These are phyloP conservation scores for Boletus sensibilis DNA, from an alignment of 768 basidiomycete genomes.

Conservation along the genomic window DNA sequence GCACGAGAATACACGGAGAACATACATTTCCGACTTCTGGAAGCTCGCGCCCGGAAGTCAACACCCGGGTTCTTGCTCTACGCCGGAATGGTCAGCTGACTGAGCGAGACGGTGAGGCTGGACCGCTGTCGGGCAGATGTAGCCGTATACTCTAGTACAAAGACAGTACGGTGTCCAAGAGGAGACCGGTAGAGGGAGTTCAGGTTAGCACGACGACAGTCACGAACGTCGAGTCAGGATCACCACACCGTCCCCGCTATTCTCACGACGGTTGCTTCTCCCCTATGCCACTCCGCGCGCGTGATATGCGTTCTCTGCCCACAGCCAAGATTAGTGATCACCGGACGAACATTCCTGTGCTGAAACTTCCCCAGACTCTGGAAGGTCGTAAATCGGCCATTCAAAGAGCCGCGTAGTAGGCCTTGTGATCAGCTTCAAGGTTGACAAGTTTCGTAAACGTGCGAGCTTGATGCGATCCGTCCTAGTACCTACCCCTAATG, in stretches of 20 bases:
- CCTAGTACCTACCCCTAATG: not conserved
- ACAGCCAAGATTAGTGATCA: not conserved
- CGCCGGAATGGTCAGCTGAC: slow-evolving; percentile 7
- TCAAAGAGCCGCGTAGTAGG: not conserved
- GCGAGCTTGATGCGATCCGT: too few relatives aligned
- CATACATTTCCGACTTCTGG: not conserved
- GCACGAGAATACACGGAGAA: not conserved
- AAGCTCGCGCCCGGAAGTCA: not conserved
- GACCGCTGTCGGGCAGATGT: not conserved
- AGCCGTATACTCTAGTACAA: not conserved
- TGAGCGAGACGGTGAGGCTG: not conserved
- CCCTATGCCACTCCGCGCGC: not conserved
- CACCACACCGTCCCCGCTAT: not conserved
- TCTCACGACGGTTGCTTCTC: slow-evolving; percentile 6
- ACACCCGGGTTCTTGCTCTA: not conserved
- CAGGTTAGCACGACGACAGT: not conserved
- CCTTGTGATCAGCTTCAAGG: not conserved
- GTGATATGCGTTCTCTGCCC: not conserved
- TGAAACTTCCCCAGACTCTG: not conserved
- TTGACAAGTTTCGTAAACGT: not conserved
- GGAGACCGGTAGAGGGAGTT: too few relatives aligned
- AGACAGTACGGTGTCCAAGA: not conserved
- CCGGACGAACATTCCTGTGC: not conserved
- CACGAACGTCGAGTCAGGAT: not conserved
- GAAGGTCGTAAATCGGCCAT: too few relatives aligned